phyloP scores from a whole-genome alignment of 352 stramenopile species.

The Phytophthora quininea region DNA sequence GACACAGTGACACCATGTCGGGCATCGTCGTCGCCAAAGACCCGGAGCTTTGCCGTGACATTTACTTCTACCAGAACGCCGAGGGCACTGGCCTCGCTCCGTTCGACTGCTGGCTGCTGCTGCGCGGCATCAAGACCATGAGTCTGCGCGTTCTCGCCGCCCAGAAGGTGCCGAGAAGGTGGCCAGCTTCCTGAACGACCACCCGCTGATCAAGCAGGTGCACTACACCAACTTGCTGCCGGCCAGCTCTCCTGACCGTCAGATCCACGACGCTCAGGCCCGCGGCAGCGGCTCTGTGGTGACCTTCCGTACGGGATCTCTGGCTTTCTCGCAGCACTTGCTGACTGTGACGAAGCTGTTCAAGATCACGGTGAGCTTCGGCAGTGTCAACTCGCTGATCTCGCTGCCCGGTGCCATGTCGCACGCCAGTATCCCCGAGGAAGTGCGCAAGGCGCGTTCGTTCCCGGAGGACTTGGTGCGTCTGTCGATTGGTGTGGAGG shows the following conservation, averaged over 20 bases:
- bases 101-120: conserved; percentile 91
- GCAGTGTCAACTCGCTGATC: conserved; percentile 93
- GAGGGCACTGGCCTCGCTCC: conserved; percentile 88
- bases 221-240: conserved; percentile 92
- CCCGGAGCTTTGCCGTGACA: conserved; percentile 72
- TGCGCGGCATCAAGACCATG: conserved; percentile 92
- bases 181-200: conserved; percentile 88
- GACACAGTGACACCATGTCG: conserved; percentile 97
- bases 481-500: conserved; percentile 95
- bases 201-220: conserved; percentile 85
- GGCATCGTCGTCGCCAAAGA: conserved; percentile 92
- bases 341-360: conserved; percentile 93
- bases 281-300: conserved; percentile 89
- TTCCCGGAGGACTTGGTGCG: conserved; percentile 95
- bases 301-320: conserved; percentile 88
- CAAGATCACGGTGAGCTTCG: conserved; percentile 95
- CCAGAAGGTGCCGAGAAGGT: conserved; percentile 89
- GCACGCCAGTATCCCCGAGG: conserved; percentile 93
- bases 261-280: conserved; percentile 89
- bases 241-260: conserved; percentile 59
- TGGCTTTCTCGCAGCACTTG: conserved; percentile 90
- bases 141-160: conserved; percentile 80
- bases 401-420: conserved; percentile 95
- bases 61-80: conserved; percentile 93
- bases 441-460: conserved; percentile 89